Percentiles rank a stretch among this genome's conserved stretches.
Conservation (phyloP, 352 stramenopile species). For the Pythium volutum region DNA sequence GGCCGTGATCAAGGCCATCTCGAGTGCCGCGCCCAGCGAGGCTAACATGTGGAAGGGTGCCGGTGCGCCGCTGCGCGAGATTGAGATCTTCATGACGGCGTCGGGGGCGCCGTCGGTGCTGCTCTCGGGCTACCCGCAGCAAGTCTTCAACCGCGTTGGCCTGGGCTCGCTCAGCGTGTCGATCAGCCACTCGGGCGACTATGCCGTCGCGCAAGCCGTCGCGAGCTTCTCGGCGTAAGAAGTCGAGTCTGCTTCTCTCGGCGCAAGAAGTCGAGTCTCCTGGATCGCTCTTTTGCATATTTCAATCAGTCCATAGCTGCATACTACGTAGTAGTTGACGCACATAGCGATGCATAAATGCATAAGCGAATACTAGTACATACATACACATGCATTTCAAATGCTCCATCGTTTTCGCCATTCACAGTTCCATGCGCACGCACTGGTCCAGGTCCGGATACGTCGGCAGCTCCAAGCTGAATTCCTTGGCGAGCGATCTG, state of each 20-base stretch:
- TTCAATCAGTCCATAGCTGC: not conserved
- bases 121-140: constrained; percentile 68
- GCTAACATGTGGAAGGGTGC: constrained; percentile 73
- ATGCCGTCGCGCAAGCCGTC: constrained; percentile 81
- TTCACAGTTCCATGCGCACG: constrained; percentile 40
- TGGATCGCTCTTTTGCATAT: not conserved
- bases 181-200: constrained; percentile 89
- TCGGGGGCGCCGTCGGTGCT: constrained; percentile 75
- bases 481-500: constrained; percentile 55
- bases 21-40: constrained; percentile 57
- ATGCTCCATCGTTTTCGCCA: too few relatives aligned
- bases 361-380: not conserved
- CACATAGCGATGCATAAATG: constrained; percentile 1
- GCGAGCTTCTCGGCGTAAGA: constrained; percentile 51
- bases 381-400: constrained; percentile 27
- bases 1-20: constrained; percentile 90
- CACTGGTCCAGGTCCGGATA: constrained; percentile 65
- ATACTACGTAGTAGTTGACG: not conserved
- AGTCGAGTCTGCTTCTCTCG: constrained; percentile 26
- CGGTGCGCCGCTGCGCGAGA: constrained; percentile 73
- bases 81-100: constrained; percentile 81
- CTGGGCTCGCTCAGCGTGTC: constrained; percentile 78
- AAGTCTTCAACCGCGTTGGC: constrained; percentile 77
- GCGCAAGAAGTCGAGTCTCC: constrained; percentile 10
- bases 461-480: constrained; percentile 57